phyloP scores from a whole-genome alignment of 2,329 filamentous ascomycete species.

The Fusarium beomiforme region DNA sequence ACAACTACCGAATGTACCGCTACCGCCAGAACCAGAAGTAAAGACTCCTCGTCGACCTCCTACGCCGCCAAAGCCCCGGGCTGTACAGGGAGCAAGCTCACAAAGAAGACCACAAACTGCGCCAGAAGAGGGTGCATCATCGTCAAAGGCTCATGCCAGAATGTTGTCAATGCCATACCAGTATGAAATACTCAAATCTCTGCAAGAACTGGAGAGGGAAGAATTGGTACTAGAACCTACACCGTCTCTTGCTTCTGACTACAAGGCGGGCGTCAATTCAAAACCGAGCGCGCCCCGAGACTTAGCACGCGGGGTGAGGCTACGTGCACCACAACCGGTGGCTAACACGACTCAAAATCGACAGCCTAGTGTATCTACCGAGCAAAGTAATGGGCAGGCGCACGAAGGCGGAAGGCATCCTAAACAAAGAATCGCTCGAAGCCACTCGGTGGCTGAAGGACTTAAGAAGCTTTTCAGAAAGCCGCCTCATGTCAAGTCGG shows the following conservation, averaged over 20 bases:
- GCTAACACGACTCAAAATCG: background rate
- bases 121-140: conserved; percentile 3
- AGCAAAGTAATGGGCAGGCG: background rate
- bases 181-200: conserved; percentile 6
- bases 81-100: background rate
- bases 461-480: conserved; percentile 54
- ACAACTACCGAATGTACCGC: conserved; percentile 12
- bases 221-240: conserved; percentile 12
- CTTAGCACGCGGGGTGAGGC: background rate
- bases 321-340: conserved; percentile 14
- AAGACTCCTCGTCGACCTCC: conserved; percentile 22
- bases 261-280: conserved; percentile 1
- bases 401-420: conserved; percentile 7
- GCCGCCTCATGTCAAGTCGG: conserved; percentile 30
- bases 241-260: conserved; percentile 10
- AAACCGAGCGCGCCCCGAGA: background rate
- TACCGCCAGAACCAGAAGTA: conserved; percentile 24
- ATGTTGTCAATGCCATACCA: conserved; percentile 12
- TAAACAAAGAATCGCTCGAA: conserved; percentile 38
- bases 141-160: background rate
- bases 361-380: conserved; percentile 11
- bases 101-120: conserved; percentile 13
- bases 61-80: conserved; percentile 30
- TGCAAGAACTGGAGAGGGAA: conserved; percentile 4
- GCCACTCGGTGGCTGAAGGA: conserved; percentile 50